phyloP scores from a whole-genome alignment of 441 rosid species.

The Theobroma grandiflorum region DNA sequence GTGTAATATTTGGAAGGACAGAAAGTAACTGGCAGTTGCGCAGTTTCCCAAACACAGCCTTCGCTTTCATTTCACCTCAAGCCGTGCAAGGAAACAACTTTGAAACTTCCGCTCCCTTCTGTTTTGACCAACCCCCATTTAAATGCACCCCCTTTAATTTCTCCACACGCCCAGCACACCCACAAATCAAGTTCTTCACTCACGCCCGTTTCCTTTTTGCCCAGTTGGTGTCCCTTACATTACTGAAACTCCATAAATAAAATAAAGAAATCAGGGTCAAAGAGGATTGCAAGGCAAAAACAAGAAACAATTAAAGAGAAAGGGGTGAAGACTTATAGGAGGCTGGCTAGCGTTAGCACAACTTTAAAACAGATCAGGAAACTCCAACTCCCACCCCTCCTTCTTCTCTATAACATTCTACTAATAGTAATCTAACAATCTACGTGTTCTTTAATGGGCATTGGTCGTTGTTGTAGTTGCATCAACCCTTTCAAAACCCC shows the following conservation, averaged over 20 bases:
- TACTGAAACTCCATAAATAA: neutral
- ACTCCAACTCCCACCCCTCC: slow-evolving; percentile 24
- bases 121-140: no score
- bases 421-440: slow-evolving; percentile 27
- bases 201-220: neutral
- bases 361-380: slow-evolving; percentile 5
- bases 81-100: slow-evolving; percentile 26
- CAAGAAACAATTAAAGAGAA: neutral
- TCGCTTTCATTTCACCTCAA: neutral
- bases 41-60: neutral
- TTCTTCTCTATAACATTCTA: slow-evolving; percentile 31
- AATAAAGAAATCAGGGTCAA: slow-evolving; percentile 2
- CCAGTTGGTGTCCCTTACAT: neutral
- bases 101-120: slow-evolving; percentile 21
- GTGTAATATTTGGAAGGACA: neutral
- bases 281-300: neutral
- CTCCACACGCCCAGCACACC: neutral
- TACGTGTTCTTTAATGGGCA: slow-evolving; percentile 43
- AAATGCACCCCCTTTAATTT: no score
- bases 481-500: slow-evolving; percentile 45
- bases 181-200: neutral
- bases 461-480: slow-evolving; percentile 49
- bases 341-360: neutral
- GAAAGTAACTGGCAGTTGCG: neutral
- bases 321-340: neutral